Percentiles rank a stretch among this genome's conserved stretches.
phyloP scores from a whole-genome alignment of 768 basidiomycete species.

The Phylloporus arenicola region DNA sequence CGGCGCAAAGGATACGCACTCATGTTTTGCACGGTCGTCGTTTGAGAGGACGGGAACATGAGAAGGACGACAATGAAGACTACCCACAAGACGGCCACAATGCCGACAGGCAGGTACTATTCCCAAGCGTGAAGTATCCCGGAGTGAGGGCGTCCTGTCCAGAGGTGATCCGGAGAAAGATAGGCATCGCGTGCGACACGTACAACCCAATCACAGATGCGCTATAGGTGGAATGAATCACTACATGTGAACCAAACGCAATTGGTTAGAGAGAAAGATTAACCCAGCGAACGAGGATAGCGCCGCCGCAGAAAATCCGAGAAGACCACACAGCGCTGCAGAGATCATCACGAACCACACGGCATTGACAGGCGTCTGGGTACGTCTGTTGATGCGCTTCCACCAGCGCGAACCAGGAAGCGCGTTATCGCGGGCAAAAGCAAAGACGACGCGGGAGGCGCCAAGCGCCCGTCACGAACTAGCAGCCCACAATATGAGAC shows the following conservation, averaged over 20 bases:
- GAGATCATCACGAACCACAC: slow-evolving; percentile 66
- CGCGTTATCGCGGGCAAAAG: slow-evolving; percentile 69
- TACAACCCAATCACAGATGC: slow-evolving; percentile 70
- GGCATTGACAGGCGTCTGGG: slow-evolving; percentile 68
- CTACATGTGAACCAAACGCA: neutral
- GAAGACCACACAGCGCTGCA: slow-evolving; percentile 52
- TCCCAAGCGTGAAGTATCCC: slow-evolving; percentile 57
- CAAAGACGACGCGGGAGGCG: slow-evolving; percentile 70
- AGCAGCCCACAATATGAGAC: neutral
- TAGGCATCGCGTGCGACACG: slow-evolving; percentile 57
- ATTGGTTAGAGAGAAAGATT: slow-evolving; percentile 12
- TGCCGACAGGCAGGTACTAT: slow-evolving; percentile 56
- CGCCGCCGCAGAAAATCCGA: slow-evolving; percentile 62
- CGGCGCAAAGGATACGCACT: slow-evolving; percentile 37
- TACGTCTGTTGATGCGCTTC: slow-evolving; percentile 54
- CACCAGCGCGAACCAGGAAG: slow-evolving; percentile 68
- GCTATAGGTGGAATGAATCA: slow-evolving; percentile 28
- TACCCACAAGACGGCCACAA: slow-evolving; percentile 62
- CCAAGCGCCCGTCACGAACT: slow-evolving; percentile 76
- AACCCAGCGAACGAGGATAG: slow-evolving; percentile 65
- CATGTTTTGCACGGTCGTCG: slow-evolving; percentile 42
- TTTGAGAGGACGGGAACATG: slow-evolving; percentile 47
- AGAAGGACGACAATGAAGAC: slow-evolving; percentile 54
- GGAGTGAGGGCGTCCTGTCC: slow-evolving; percentile 53
- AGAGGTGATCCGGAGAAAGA: slow-evolving; percentile 66